Percentiles rank a stretch among this genome's conserved stretches.
Conservation (phyloP, 208 protist species). For the Leishmania mexicana region DNA sequence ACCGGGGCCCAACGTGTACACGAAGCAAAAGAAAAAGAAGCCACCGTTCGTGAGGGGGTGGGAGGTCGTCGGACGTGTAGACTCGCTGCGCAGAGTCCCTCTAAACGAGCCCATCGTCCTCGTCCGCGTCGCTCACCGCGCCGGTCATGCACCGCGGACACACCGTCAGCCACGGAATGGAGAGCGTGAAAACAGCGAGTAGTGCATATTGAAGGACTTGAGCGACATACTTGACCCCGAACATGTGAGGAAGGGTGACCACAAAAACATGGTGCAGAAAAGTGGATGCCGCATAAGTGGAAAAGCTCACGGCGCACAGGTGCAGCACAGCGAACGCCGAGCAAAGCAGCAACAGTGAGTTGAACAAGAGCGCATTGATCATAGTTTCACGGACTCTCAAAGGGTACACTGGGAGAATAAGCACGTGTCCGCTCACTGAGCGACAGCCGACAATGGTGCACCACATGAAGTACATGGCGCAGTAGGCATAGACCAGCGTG, state of each 20-base stretch:
- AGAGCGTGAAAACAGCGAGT: constrained; percentile 33
- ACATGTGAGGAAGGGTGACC: constrained; percentile 47
- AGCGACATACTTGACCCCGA: constrained; percentile 51
- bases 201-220: constrained; percentile 63
- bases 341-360: constrained; percentile 89
- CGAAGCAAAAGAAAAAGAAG: constrained; percentile 1
- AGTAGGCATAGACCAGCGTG: constrained; percentile 80
- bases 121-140: constrained; percentile 24
- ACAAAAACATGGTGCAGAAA: constrained; percentile 55
- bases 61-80: neutral
- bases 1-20: neutral
- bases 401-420: constrained; percentile 76
- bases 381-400: constrained; percentile 86
- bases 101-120: constrained; percentile 2
- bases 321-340: constrained; percentile 89
- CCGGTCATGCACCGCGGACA: constrained; percentile 13
- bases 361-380: constrained; percentile 96
- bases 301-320: constrained; percentile 89
- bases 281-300: constrained; percentile 66
- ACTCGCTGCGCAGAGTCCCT: neutral
- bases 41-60: neutral
- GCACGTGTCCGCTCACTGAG: constrained; percentile 71
- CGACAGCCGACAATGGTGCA: constrained; percentile 89
- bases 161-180: constrained; percentile 26
- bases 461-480: constrained; percentile 90